These are phyloP conservation scores for Tagetes erecta DNA, from an alignment of 129 eudicot genomes.

Conservation along the genomic window DNA sequence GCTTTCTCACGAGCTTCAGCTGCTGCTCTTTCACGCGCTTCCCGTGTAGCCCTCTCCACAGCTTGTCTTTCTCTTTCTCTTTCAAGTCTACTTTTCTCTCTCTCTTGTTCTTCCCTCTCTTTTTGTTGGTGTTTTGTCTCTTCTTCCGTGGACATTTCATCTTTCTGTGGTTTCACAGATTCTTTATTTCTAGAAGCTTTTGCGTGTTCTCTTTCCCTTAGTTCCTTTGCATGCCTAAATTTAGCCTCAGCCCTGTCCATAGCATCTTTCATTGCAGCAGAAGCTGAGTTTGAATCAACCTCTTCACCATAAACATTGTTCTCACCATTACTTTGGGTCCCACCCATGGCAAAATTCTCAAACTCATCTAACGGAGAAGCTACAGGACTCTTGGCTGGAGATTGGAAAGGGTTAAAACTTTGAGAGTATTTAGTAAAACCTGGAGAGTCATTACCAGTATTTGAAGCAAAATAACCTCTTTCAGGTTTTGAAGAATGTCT, in stretches of 20 bases:
- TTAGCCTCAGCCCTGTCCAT: slow-evolving; percentile 97
- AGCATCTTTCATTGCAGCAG: slow-evolving; percentile 98
- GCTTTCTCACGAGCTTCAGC: slow-evolving; percentile 69
- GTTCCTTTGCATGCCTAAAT: slow-evolving; percentile 87
- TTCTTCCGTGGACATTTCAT: slow-evolving; percentile 47
- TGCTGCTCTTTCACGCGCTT: slow-evolving; percentile 89
- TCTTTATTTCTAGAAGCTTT: slow-evolving; percentile 79
- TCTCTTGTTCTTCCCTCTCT: slow-evolving; percentile 70
- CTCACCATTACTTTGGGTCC: slow-evolving; percentile 40
- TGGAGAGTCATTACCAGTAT: slow-evolving; percentile 49
- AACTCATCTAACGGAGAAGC: slow-evolving; percentile 73
- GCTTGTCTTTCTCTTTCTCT: slow-evolving; percentile 78
- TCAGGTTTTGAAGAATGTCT: slow-evolving; percentile 59
- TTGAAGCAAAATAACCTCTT: slow-evolving; percentile 49
- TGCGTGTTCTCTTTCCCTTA: slow-evolving; percentile 79
- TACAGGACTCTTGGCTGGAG: slow-evolving; percentile 42
- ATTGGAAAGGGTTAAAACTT: slow-evolving; percentile 51
- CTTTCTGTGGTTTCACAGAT: slow-evolving; percentile 53
- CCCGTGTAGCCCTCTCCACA: slow-evolving; percentile 86
- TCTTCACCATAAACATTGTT: slow-evolving; percentile 54
- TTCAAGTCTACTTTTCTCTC: slow-evolving; percentile 63
- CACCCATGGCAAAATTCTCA: slow-evolving; percentile 74
- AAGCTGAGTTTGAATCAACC: slow-evolving; percentile 58
- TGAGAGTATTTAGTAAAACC: slow-evolving; percentile 47
- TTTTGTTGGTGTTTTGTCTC: slow-evolving; percentile 44